These are phyloP conservation scores for Ehretia macrophylla DNA, from an alignment of 257 asterid genomes.

Conservation along the genomic window DNA sequence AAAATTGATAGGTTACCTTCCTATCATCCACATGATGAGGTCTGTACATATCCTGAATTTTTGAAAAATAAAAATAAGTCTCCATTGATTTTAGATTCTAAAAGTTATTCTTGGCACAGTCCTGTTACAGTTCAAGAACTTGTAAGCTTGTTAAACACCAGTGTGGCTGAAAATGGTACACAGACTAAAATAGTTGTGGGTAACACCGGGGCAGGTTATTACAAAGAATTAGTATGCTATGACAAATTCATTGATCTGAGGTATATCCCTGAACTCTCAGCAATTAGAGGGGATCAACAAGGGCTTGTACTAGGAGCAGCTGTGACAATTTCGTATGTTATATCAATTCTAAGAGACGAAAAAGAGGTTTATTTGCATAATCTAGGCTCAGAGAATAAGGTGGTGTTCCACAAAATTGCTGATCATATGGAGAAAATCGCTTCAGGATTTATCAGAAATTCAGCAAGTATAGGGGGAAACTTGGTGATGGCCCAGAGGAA, in stretches of 20 bases:
- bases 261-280: slow-evolving; percentile 52
- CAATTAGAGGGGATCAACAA: slow-evolving; percentile 22
- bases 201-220: slow-evolving; percentile 62
- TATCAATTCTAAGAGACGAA: slow-evolving; percentile 26
- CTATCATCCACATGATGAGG: slow-evolving; percentile 30
- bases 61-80: slow-evolving; percentile 21
- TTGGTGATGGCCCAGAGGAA: slow-evolving; percentile 66
- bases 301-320: slow-evolving; percentile 66
- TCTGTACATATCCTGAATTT: slow-evolving; percentile 31
- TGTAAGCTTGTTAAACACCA: slow-evolving; percentile 34
- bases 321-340: slow-evolving; percentile 48
- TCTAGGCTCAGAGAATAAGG: slow-evolving; percentile 16
- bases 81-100: slow-evolving; percentile 24
- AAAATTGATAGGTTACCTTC: slow-evolving; percentile 35
- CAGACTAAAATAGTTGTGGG: slow-evolving; percentile 50
- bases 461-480: slow-evolving; percentile 69
- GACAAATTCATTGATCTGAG: slow-evolving; percentile 52
- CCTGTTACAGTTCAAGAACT: slow-evolving; percentile 54
- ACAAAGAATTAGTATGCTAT: slow-evolving; percentile 39
- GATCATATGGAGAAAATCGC: slow-evolving; percentile 68
- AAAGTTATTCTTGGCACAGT: slow-evolving; percentile 49
- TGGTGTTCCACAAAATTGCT: slow-evolving; percentile 41
- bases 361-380: slow-evolving; percentile 17
- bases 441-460: slow-evolving; percentile 48
- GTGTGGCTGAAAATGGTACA: slow-evolving; percentile 23